Conservation (phyloP, 495 filamentous ascomycete genomes). For the Trichocladium uniseriatum region DNA sequence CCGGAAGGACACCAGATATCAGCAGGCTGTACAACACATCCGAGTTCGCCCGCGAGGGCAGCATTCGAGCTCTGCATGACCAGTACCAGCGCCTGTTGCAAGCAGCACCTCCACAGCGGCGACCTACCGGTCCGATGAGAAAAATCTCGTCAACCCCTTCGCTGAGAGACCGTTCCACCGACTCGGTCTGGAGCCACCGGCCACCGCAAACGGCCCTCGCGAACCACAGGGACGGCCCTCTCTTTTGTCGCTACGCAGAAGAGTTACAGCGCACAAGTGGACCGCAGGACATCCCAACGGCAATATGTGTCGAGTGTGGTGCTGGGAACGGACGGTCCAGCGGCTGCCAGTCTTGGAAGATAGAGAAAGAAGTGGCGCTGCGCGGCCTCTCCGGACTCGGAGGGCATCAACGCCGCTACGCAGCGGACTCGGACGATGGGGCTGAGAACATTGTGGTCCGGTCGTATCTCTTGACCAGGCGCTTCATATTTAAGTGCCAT, state of each 20-base stretch:
- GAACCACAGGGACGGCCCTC: slow-evolving; percentile 5
- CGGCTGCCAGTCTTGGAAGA: slow-evolving; percentile 16
- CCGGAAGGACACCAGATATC: slow-evolving; percentile 20
- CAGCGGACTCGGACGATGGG: background rate
- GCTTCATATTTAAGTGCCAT: slow-evolving; percentile 32
- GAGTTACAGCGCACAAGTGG: slow-evolving; percentile 16
- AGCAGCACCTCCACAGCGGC: slow-evolving; percentile 3
- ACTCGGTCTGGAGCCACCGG: background rate
- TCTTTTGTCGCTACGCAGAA: slow-evolving; percentile 25
- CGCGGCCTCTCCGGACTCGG: background rate
- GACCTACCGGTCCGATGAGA: slow-evolving; percentile 14
- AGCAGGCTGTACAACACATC: slow-evolving; percentile 25
- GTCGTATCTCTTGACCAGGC: slow-evolving; percentile 21
- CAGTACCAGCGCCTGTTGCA: slow-evolving; percentile 28
- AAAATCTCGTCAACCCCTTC: slow-evolving; percentile 23
- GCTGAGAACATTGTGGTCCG: slow-evolving; percentile 16
- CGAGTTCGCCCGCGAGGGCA: slow-evolving; percentile 28
- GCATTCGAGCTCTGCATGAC: slow-evolving; percentile 28
- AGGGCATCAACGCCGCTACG: background rate
- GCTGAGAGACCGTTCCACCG: slow-evolving; percentile 2
- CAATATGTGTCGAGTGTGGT: slow-evolving; percentile 18
- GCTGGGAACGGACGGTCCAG: background rate
- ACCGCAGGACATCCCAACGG: background rate
- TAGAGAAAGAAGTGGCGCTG: slow-evolving; percentile 24
- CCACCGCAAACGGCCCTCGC: slow-evolving; percentile 2